Base-by-base conservation (phyloP, 1,284 basidiomycete genomes). In the Hymenochaete sp. region DNA sequence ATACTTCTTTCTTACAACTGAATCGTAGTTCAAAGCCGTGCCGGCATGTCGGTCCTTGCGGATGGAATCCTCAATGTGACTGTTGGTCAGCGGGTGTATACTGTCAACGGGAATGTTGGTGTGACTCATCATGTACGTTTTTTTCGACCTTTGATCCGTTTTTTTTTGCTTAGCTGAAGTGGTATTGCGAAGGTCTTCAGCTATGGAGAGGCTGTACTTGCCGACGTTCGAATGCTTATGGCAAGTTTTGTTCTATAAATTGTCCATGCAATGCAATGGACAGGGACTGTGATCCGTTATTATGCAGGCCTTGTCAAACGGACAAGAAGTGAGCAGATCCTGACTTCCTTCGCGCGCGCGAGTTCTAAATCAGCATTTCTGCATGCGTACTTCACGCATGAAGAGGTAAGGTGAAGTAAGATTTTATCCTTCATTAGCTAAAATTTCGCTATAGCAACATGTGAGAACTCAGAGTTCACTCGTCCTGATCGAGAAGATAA, bases 151-250 rank as follows among this genome's bases (percentile, higher is more conserved):
- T 18, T 42, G 14, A 2, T 19, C 8, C 16, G 3, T 40, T 7
- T 24, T 46, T 9, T 28, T 9, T 31, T 42, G 5, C 10, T 21
- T 36, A 19, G 37, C 27, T n/a, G 11, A 21, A 2, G 2, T 42
- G 2, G 14, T 32, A 21, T 22, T n/a, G n/a, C n/a, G n/a, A n/a
- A 46, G 45, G 45, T 33, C 11, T 32, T 13, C 45, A 46, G 22
- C 37, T 28, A 21, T 46, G 45, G 45, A 41, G 32, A 26, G 45
- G 45, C 1, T 46, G 45, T 28, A 40, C 25, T 4, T 46, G 45
- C 18, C n/a, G 11, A 21, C 16, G 8, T 3, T 16, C 11, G 18
- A 38, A 38, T 19, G 14, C 36, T 11, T 6, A 14, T 21, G 21
- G 45, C 22, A 46, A 24, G 29, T 13, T 31, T 26, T 11, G 11